Base-by-base conservation (phyloP, 2,329 filamentous ascomycete genomes). In the Tolypocladium guangdongense region DNA sequence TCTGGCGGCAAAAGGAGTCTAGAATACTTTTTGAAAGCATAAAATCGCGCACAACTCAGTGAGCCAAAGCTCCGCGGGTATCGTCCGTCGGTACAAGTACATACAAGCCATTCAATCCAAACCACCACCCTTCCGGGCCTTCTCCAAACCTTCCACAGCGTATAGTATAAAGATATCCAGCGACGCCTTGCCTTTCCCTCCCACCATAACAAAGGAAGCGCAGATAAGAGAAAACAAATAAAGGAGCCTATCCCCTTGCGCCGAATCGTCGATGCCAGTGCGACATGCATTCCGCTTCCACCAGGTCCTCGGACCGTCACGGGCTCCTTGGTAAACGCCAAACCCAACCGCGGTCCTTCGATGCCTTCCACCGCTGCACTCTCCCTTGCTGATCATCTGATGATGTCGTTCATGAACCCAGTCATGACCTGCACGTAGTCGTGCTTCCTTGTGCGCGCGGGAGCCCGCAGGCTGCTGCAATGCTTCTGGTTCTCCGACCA, bases 1-100 rank as follows among this genome's bases (percentile, higher is more conserved):
- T 22, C 32, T 16, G 43, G 18, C 24, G 43, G 27, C n/a, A 32
- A 24, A 45, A 32, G 43, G 27, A 27, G 16, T 46, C 43, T 46
- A 46, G 43, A 46, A 46, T 16, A 11, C 43, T 46, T 20, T 20
- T 46, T 4, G 7, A 30, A 30, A 30, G 16, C 14, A 18, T 18
- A 4, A 43, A 45, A 18, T 10, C 16, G 16, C 41, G 22, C 16
- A 45, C 20, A 43, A 43, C n/a, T 16, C n/a, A 2, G 16, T 41
- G 20, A 12, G 10, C 4, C 12, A 12, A 39, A 52, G 39, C 53
- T 39, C 52, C 52, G 36, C 43, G 55, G 55, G 53, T 56, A 56
- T 56, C 53, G 51, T 55, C 43, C 24, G 8, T 30, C 41, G 24
- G 8, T 46, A 46, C 37, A 55, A 55, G 27, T 53, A 55, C 50